Base-by-base conservation (phyloP, 306 rosid species). In the Fagus crenata region DNA sequence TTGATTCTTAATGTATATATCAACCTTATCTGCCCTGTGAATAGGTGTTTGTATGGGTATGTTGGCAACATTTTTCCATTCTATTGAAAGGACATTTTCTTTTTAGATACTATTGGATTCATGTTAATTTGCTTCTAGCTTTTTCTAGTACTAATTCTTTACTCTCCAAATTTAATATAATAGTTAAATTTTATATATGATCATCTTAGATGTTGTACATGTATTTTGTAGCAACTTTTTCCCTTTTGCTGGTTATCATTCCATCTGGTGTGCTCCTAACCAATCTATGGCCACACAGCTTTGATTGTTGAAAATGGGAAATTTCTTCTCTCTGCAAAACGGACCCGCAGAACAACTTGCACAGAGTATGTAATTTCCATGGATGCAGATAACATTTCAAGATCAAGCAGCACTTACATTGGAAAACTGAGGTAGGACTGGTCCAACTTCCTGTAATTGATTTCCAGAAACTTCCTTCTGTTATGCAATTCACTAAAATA, bases 281-380 rank as follows among this genome's bases (percentile, higher is more conserved):
- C 76, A 63, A 53, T 51, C 59, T 72, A 63, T 77, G 76, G 77
- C 65, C 33, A 22, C 79, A 85, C 90, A 93, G 97, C 93, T 41
- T 81, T 93, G 80, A 90, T 89, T 37, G 96, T 91, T 75, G 98
- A 93, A 80, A 93, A 87, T 77, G 98, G 98, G 15, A 93, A 93
- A 82, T 93, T 93, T 86, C 98, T 93, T 77, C 92, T 93, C 51
- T 91, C 96, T 81, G 98, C 98, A 1, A 93, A 90, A 77, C 87
- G 98, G 32, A 90, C 86, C 6, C 84, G 98, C 73, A 89, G 92
- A 86, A 85, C 96, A 8, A 93, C 98, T 2, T 87, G 89, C 87
- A 93, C 93, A 0, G 97, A 93, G 89, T 93, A 93, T 75, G 86
- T 90, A 80, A 90, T 93, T 86, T 90, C 98, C 42, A 90, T 85